phyloP scores from a whole-genome alignment of 805 yeast genomes.

The Myxozyma kluyveri region DNA sequence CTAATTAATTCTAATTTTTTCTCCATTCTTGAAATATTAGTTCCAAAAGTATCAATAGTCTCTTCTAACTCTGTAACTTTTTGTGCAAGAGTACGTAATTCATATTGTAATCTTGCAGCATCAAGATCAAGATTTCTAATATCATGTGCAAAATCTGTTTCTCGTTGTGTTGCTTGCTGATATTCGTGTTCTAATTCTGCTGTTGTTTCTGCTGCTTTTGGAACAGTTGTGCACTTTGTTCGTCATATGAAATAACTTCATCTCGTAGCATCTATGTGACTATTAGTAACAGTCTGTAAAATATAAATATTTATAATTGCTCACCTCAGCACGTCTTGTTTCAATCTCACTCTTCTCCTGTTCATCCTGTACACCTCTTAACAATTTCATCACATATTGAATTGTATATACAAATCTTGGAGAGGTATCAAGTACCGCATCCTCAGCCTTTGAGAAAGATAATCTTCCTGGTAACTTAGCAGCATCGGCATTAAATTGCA shows the following conservation, averaged over 20 bases:
- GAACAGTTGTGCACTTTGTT: neutral
- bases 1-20: constrained; percentile 17
- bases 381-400: constrained; percentile 1
- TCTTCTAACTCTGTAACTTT: constrained; percentile 69
- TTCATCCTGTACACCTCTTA: constrained; percentile 35
- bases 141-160: constrained; percentile 32
- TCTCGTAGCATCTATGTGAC: neutral
- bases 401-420: constrained; percentile 27
- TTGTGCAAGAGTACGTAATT: constrained; percentile 54
- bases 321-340: constrained; percentile 24
- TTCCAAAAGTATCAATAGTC: constrained; percentile 48
- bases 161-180: constrained; percentile 29
- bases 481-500: too few species aligned
- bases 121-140: constrained; percentile 54
- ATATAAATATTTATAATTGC: neutral
- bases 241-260: neutral
- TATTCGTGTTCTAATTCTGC: constrained; percentile 14
- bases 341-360: constrained; percentile 21
- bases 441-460: constrained; percentile 42
- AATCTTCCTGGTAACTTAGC: too few species aligned
- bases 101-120: constrained; percentile 63
- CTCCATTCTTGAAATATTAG: constrained; percentile 42
- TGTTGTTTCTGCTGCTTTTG: constrained; percentile 9
- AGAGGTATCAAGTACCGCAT: constrained; percentile 26
- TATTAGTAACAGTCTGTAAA: neutral